Evolutionary conservation across 2,329 filamentous ascomycete genomes (phyloP).

Genomic region (Arachnopeziza araneosa): DNA sequence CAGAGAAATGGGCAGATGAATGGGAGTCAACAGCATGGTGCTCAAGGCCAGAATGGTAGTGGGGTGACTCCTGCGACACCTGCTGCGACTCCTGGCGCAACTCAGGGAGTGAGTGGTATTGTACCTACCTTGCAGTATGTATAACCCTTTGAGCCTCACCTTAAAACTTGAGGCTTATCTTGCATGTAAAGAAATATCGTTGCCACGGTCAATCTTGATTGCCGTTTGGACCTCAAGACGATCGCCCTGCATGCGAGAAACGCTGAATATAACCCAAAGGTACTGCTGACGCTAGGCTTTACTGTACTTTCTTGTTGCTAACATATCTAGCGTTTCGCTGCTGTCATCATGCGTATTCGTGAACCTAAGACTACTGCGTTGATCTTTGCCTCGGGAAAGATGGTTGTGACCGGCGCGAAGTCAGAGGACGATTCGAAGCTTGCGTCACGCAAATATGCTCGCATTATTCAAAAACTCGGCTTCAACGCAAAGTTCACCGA

Average conservation of each 20-base stretch:
- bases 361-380: constrained; percentile 97
- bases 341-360: constrained; percentile 99
- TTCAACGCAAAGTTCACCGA: constrained; percentile 99
- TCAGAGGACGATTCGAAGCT: constrained; percentile 97
- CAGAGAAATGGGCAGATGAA: constrained; percentile 45
- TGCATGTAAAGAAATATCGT: constrained; percentile 82
- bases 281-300: constrained; percentile 48
- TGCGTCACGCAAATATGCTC: constrained; percentile 93
- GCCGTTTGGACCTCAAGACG: constrained; percentile 95
- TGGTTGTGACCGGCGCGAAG: constrained; percentile 98
- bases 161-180: constrained; percentile 46
- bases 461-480: constrained; percentile 98
- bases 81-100: constrained; percentile 50
- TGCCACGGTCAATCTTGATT: constrained; percentile 96
- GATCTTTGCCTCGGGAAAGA: constrained; percentile 98
- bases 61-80: constrained; percentile 90
- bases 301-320: constrained; percentile 38
- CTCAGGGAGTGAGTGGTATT: constrained; percentile 76
- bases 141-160: constrained; percentile 41
- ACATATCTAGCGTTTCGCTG: constrained; percentile 79
- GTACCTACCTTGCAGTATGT: constrained; percentile 96
- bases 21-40: constrained; percentile 45
- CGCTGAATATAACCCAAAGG: constrained; percentile 98
- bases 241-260: constrained; percentile 97
- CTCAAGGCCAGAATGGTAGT: constrained; percentile 59